Evolutionary conservation across 2,329 filamentous ascomycete genomes (phyloP), one percentile per base, ranked within the genome.

Genomic region (Fusarium sp.): DNA sequence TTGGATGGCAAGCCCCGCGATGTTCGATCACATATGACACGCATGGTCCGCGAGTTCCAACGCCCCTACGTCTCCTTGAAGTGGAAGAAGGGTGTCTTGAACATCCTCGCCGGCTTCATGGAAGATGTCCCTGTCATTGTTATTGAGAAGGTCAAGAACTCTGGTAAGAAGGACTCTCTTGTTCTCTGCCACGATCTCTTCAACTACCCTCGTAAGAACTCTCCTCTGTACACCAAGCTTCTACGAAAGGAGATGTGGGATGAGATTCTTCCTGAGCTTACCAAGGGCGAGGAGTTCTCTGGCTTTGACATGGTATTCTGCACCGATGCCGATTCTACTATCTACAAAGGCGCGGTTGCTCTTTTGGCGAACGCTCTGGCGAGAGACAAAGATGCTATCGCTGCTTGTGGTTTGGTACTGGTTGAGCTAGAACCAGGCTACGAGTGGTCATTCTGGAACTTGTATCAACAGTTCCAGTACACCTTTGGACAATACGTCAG

Each of bases 391-490:
- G 64, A 73, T 11, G 71, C 71, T 0, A 72, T 73, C 10, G 71
- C 71, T 10, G 71, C 71, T 4, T 73, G 71, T 54, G 71, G 71
- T 0, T 30, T 73, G 5, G 71, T 73, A 0, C 48, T 73, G 2
- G 71, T 73, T 8, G 71, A 73, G 20, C 41, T 73, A 8, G 71
- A 73, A 14, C 71, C 71, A 1, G 71, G 71, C 4, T 72, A 46
- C 11, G 71, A 73, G 12, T 73, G 71, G 71, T 73, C 71, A 0
- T 69, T 73, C 12, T 73, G 71, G 71, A 73, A 73, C 21, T 30
- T 73, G 1, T 73, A 73, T 42, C 71, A 73, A 2, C 71, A 73
- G 9, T 73, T 73, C 13, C 71, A 73, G 71, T 73, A 73, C 13
- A 72, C 71, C 0, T 73, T 70, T 18, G 71, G 71, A 0, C 71